Base-by-base conservation (phyloP, 1,284 basidiomycete species). In the Naganishia sp. region DNA sequence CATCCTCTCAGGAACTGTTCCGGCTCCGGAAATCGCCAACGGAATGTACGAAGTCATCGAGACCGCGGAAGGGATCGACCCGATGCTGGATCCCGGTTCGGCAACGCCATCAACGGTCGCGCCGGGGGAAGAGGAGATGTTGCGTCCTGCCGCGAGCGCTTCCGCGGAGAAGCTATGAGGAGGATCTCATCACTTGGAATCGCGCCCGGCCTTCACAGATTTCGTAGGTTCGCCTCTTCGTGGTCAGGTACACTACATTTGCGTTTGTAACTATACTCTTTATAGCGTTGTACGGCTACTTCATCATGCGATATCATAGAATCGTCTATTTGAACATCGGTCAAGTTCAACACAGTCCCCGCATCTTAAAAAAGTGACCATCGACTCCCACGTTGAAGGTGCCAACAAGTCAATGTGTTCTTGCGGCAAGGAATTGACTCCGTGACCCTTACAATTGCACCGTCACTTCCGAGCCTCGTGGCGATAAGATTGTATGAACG, bases 41-140 rank as follows among this genome's bases (percentile, higher is more conserved):
- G 85, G 86, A 68, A 81, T 99, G 75, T 98, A 98, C 79, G 95
- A 97, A 77, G 89, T 96, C 72, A 94, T 97, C 72, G 94, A 98
- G 73, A 78, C 79, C 23, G 78, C 82, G n/a, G 83, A 83, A 68
- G 80, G 80, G n/a, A 72, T 82, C 54, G 82, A 83, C 70, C 82
- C 83, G 68, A 83, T 64, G 41, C 42, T 54, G 10, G 61, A 63
- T 46, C 39, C 43, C 10, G 61, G 61, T 7, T 51, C 58, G 7
- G 46, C 31, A 23, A 61, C 58, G 35, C 58, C 58, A 28, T 50
- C 58, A 17, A 61, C 43, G 32, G 58, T 61, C 13, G 47, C 32
- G 32, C 47, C 39, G n/a, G 58, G 47, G 6, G 58, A 61, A 4
- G 47, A 61, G 10, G 58, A 61, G 32, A 23, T 61, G n/a, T 51